Evolutionary conservation across 192 early-diverging fungal species (phyloP), one percentile per base, ranked within the genome.

Genomic region (Gaertneriomyces semiglobifer): DNA sequence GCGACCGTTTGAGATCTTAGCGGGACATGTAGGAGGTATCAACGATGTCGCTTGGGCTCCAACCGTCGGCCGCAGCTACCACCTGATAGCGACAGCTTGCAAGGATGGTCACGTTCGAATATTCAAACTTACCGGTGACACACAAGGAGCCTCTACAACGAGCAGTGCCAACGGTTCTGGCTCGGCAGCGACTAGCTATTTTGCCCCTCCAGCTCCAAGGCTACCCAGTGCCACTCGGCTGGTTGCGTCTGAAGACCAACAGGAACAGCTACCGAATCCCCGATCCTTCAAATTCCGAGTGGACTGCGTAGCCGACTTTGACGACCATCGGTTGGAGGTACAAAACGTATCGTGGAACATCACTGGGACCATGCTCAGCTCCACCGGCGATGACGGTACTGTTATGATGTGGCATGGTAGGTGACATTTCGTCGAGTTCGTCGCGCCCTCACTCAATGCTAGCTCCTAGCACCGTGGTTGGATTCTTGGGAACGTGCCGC

Each of bases 341-440:
- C 16, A 42, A 42, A 7, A 8, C 20, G 43, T 18, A 11, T 4
- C 55, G 56, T 94, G 92, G 92, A 94, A 94, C 72, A 71, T 93
- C 7, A 90, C 88, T 4, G 91, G 91, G 3, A 93, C 91, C 0
- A 86, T 90, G 43, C 71, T 93, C 7, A 84, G 86, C 7, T 88
- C 86, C 6, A 88, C 88, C 56, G 92, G 92, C 5, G 89, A 90
- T 60, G 92, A 93, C 70, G 91, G 92, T 19, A 89, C 78, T 66
- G 81, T 94, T 20, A 78, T 89, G 0, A 68, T 94, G 42, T 94
- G 92, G 92, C 91, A 89, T 62, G 81, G 87, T 79, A 80, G 45
- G 25, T 33, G 25, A 33, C 25, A 0, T 33, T 33, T 33, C 25
- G 25, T 33, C 25, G 25, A 33, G 2, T 33, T 33, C 25, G 25